Base-by-base conservation (phyloP, 768 basidiomycete species). In the Calocybe gangraenosa region DNA sequence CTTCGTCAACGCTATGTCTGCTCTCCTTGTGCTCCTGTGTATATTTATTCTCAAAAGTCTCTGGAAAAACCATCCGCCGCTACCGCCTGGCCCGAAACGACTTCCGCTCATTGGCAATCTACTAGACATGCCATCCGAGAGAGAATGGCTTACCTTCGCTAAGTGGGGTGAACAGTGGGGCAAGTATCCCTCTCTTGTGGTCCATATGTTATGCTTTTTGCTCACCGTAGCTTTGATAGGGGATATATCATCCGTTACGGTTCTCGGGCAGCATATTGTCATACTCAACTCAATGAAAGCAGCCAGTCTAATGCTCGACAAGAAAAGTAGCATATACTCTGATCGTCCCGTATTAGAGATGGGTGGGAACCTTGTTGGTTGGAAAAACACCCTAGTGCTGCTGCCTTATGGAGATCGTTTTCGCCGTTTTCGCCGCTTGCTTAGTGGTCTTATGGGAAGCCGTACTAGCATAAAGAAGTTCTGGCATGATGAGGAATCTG, bases 341-440 rank as follows among this genome's bases (percentile, higher is more conserved):
- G 68, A 73, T 40, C 63, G 78, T 2, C 76, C 76, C 0, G 58
- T 63, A 2, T 61, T 78, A 3, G 66, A 70, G 14, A 76, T 79
- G 74, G 72, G 69, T 7, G 75, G 76, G 1, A 73, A 76, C 48
- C 63, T 78, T 2, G 58, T 73, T 1, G 77, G 76, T 11, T 77
- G 75, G 44, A 53, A 52, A n/a, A 61, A 74, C 25, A 74, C 70
- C 0, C 59, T 75, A 13, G 74, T 74, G 13, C 60, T 77, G 3
- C 54, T 69, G 11, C 64, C 58, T 0, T 76, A 76, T 34, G 73
- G 74, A 15, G 34, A 64, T 0, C 68, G 68, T 2, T 73, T 72
- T 47, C 66, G 74, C 14, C 61, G 58, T 3, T 76, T 67, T 49
- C 69, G 75, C 32, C 72, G 70, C 44, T 58, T 71, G 21, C 67